These are phyloP conservation scores for Lasiosphaeria hispida DNA, from an alignment of 495 filamentous ascomycete species.

Conservation along the genomic window DNA sequence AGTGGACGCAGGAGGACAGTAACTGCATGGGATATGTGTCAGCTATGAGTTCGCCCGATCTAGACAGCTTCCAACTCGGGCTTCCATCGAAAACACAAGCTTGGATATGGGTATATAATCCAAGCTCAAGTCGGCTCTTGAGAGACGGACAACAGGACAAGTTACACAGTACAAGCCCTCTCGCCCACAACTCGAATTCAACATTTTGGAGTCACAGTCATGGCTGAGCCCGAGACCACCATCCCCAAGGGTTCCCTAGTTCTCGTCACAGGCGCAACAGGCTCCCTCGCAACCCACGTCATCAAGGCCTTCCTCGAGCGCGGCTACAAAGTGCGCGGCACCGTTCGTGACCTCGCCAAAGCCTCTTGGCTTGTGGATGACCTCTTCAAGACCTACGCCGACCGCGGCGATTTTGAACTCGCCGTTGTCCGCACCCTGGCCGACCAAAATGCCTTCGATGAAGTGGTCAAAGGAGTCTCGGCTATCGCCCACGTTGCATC, in stretches of 20 bases:
- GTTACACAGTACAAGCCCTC: too few relatives aligned
- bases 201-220: too few relatives aligned
- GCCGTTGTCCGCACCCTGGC: slow-evolving; percentile 40
- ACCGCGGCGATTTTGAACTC: slow-evolving; percentile 36
- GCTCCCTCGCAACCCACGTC: slow-evolving; percentile 52
- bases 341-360: slow-evolving; percentile 41
- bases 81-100: neutral
- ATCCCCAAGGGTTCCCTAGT: slow-evolving; percentile 24
- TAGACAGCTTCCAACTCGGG: neutral
- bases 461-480: slow-evolving; percentile 38
- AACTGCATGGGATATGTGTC: neutral
- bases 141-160: too few relatives aligned
- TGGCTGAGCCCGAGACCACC: slow-evolving; percentile 3
- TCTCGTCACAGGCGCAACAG: slow-evolving; percentile 55
- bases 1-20: neutral
- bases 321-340: slow-evolving; percentile 53
- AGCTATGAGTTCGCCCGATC: neutral
- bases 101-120: neutral
- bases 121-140: too few relatives aligned
- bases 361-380: slow-evolving; percentile 38
- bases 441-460: slow-evolving; percentile 37
- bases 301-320: slow-evolving; percentile 44
- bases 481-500: slow-evolving; percentile 48
- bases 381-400: slow-evolving; percentile 42
- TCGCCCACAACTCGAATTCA: too few relatives aligned